Conservation (phyloP, 2,329 filamentous ascomycete genomes). For the Talaromyces sp. region DNA sequence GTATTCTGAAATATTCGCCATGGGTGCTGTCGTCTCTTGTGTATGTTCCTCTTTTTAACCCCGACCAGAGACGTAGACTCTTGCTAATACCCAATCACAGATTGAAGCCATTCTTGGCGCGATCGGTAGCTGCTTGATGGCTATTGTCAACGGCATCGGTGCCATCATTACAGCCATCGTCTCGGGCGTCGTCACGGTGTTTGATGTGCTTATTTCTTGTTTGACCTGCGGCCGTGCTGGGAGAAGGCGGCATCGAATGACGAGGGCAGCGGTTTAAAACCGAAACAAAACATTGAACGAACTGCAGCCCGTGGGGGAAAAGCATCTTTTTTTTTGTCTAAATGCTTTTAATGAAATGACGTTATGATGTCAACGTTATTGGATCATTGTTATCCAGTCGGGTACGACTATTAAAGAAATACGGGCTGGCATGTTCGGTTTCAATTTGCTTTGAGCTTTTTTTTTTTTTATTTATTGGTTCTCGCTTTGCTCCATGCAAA, state of each 20-base stretch:
- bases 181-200: slow-evolving; percentile 59
- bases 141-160: slow-evolving; percentile 63
- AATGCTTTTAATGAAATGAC: background rate
- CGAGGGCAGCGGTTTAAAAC: background rate
- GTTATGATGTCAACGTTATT: background rate
- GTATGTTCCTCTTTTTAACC: slow-evolving; percentile 52
- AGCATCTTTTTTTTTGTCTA: background rate
- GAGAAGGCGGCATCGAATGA: slow-evolving; percentile 4
- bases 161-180: slow-evolving; percentile 62
- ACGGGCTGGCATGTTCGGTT: background rate
- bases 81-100: slow-evolving; percentile 33
- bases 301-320: background rate
- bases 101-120: slow-evolving; percentile 55
- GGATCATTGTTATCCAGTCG: background rate
- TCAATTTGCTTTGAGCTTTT: background rate
- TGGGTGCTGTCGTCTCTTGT: slow-evolving; percentile 81
- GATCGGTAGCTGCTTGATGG: slow-evolving; percentile 63
- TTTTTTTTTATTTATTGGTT: too few relatives aligned
- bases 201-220: slow-evolving; percentile 63
- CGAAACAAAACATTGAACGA: background rate
- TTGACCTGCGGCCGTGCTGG: slow-evolving; percentile 43
- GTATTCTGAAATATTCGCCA: slow-evolving; percentile 39
- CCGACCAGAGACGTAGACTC: background rate
- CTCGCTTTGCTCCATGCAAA: too few relatives aligned
- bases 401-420: background rate